Evolutionary conservation across 139 green algal genomes (phyloP), one percentile per base, ranked within the genome.

Genomic region (Monoraphidium neglectum): DNA sequence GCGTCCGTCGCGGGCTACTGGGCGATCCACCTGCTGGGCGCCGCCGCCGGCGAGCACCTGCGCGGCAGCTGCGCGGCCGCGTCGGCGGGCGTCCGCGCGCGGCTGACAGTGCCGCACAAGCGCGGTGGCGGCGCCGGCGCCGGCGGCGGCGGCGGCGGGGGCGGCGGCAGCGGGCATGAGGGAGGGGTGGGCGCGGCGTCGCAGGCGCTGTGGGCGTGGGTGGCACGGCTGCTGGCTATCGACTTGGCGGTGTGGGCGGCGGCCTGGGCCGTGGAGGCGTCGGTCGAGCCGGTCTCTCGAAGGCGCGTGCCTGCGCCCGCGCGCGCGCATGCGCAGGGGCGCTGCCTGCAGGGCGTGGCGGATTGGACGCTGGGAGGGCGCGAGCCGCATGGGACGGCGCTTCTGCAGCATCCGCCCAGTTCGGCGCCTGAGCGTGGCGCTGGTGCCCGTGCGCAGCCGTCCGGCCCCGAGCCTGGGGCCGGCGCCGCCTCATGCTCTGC

Each of bases 1-100:
- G 69, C 83, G 26, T 96, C 89, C 0, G 53, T 94, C 33, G 61
- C 72, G 0, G 93, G 94, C 33, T 98, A 95, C 81, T 87, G 77
- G 73, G 88, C 86, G 0, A 73, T 98, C 36, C 74, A 92, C 73
- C 70, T 95, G 43, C 61, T 79, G 56, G 89, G 87, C 18, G 79
- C 77, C 1, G 74, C 74, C 10, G 24, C 84, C 38, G 87, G 74
- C 16, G 21, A 74, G 32, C 6, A 35, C 24, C 53, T 86, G 23
- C 72, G 71, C 15, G 37, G 32, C 26, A 49, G 36, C 36, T 37
- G 23, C 54, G 47, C 54, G n/a, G 37, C 63, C 70, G 46, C 67
- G 59, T 53, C 36, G n/a, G 30, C 23, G 13, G n/a, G 33, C 36
- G 54, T 24, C 49, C 64, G 76, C 64, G 24, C 56, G 30, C 46